Evolutionary conservation across 1,284 basidiomycete species (phyloP).

Genomic region (Tylopilus sp.): DNA sequence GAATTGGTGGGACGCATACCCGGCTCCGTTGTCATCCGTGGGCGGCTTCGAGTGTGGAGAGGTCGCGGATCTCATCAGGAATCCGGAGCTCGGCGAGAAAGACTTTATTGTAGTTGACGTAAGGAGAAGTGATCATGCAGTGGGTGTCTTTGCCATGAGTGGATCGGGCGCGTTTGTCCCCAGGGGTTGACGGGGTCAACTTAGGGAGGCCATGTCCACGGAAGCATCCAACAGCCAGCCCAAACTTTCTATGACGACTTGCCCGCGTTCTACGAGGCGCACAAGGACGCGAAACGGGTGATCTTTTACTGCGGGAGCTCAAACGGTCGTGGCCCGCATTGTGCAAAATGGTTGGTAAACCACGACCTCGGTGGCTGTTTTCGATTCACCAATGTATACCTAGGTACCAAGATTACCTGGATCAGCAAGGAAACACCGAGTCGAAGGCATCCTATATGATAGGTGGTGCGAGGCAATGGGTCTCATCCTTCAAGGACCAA

Average conservation of each 20-base stretch:
- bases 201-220: conserved; percentile 33
- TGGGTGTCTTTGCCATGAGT: conserved; percentile 5
- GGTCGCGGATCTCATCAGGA: conserved; percentile 24
- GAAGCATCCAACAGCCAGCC: conserved; percentile 28
- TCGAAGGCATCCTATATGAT: conserved; percentile 27
- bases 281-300: conserved; percentile 22
- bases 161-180: not conserved
- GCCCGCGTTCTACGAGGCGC: conserved; percentile 16
- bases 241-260: conserved; percentile 29
- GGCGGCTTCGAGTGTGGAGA: conserved; percentile 16
- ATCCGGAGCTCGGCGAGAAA: conserved; percentile 5
- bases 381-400: not conserved
- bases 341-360: conserved; percentile 33
- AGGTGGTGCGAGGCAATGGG: conserved; percentile 28
- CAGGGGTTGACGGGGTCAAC: not conserved
- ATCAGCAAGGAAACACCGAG: conserved; percentile 16
- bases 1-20: conserved; percentile 50
- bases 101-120: conserved; percentile 30
- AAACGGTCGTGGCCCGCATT: conserved; percentile 28
- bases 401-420: conserved; percentile 35
- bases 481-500: conserved; percentile 13
- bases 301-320: conserved; percentile 34
- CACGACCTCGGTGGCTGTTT: not conserved
- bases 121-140: conserved; percentile 25
- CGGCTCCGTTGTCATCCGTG: conserved; percentile 20